These are phyloP conservation scores for Zalerion maritima DNA, from an alignment of 495 filamentous ascomycete species.

Conservation along the genomic window DNA sequence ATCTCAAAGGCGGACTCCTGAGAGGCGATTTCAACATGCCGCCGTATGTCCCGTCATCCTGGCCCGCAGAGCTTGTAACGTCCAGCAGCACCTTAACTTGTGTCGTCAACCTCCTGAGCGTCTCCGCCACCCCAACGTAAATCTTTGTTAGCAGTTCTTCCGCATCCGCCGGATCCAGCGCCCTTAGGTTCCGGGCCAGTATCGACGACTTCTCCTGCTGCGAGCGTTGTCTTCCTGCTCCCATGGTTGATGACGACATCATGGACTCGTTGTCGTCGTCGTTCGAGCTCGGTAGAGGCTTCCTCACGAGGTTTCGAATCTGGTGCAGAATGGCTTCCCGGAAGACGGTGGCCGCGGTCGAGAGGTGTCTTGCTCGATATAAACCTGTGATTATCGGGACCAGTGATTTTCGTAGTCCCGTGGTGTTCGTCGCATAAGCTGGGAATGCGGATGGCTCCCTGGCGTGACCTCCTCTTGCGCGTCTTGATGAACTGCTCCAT, in stretches of 20 bases:
- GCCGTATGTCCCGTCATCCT: conserved; percentile 10
- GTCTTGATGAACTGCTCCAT: conserved; percentile 44
- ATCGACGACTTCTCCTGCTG: conserved; percentile 83
- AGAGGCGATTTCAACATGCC: conserved; percentile 30
- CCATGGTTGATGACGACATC: conserved; percentile 72
- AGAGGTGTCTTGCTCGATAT: conserved; percentile 60
- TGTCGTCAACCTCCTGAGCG: conserved; percentile 65
- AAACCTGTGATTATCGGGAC: conserved; percentile 58
- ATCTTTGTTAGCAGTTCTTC: conserved; percentile 72
- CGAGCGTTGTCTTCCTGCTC: conserved; percentile 48
- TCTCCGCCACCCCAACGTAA: conserved; percentile 78
- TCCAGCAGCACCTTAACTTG: conserved; percentile 95
- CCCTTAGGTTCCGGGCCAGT: conserved; percentile 80
- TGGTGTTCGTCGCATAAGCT: conserved; percentile 56
- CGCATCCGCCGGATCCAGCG: conserved; percentile 68
- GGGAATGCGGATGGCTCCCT: conserved; percentile 53
- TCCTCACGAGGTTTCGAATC: conserved; percentile 72
- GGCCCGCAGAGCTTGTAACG: conserved; percentile 64
- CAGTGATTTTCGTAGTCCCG: conserved; percentile 51
- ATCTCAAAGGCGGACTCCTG: conserved; percentile 24
- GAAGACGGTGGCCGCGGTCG: conserved; percentile 68
- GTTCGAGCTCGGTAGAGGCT: conserved; percentile 74
- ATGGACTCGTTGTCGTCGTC: conserved; percentile 89
- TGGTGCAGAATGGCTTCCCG: conserved; percentile 77
- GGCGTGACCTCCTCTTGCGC: conserved; percentile 45